Conservation (phyloP, 2,329 filamentous ascomycete genomes). For the Arthrinium phaeospermum region DNA sequence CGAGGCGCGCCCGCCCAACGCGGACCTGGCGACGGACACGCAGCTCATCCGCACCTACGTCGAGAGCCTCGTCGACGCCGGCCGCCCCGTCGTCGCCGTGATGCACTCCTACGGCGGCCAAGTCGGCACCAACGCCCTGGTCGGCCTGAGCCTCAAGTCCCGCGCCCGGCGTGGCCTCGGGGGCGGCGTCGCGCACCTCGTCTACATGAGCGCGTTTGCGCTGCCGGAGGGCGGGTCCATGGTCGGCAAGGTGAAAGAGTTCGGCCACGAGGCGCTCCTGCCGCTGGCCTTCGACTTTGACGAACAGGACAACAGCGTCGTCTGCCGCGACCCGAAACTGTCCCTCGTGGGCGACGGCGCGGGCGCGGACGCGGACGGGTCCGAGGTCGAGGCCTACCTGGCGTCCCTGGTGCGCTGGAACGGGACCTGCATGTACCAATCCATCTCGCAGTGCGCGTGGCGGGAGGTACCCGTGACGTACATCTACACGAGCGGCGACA, state of each 20-base stretch:
- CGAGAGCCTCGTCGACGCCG: conserved; percentile 29
- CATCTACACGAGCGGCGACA: conserved; percentile 25
- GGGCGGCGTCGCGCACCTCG: conserved; percentile 33
- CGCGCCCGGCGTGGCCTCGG: conserved; percentile 24
- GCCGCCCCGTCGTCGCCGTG: conserved; percentile 29
- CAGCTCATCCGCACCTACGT: conserved; percentile 29
- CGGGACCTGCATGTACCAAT: conserved; percentile 25
- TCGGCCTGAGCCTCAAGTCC: conserved; percentile 27
- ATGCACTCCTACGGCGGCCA: conserved; percentile 38
- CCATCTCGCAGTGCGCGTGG: conserved; percentile 22
- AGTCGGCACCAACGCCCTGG: conserved; percentile 34
- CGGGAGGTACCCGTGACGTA: conserved; percentile 26
- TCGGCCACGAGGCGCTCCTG: conserved; percentile 23
- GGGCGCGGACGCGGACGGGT: conserved; percentile 19
- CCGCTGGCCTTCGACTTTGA: conserved; percentile 25
- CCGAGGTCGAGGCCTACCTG: conserved; percentile 22
- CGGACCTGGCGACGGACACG: conserved; percentile 29
- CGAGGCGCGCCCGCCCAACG: conserved; percentile 31
- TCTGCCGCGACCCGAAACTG: conserved; percentile 22
- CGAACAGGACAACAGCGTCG: conserved; percentile 25
- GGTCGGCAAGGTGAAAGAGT: conserved; percentile 25
- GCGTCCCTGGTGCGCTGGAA: conserved; percentile 27
- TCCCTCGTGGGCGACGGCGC: conserved; percentile 15
- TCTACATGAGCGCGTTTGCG: conserved; percentile 31
- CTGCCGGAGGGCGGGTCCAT: conserved; percentile 22